Base-by-base conservation (phyloP, 2,329 filamentous ascomycete species). In the Nemania serpens region DNA sequence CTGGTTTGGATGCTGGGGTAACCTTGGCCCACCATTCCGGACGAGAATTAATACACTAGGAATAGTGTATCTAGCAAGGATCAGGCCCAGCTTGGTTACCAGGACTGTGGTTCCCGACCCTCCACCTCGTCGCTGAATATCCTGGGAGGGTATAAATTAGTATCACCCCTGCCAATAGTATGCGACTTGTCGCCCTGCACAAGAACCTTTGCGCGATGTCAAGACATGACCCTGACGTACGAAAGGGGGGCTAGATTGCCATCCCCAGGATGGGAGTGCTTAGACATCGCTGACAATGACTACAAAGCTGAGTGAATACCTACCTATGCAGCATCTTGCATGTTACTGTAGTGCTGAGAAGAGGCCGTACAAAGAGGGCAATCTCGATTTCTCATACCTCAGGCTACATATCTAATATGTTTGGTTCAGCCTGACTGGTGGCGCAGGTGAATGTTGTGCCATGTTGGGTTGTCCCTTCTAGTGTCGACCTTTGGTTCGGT, bases 61-160 rank as follows among this genome's bases (percentile, higher is more conserved):
- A 29, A 34, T 46, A 25, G 42, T 55, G 43, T 13, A n/a, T 39
- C n/a, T 22, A 36, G 18, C 53, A 57, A 54, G 58, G 52, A 33
- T 57, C 18, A 36, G 41, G n/a, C 18, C 39, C 48, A 58, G 48
- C 53, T 58, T 55, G 57, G 62, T 62, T 65, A 62, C 62, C 62
- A 65, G 59, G 59, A 65, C 49, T 60, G 45, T 63, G 62, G 62
- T 65, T 63, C 62, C 59, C 46, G 59, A 63, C 62, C 62, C 62
- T 65, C 59, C 60, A 56, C 46, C 29, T 62, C 52, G 52, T 43
- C 46, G 61, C 53, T 48, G 61, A 52, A 55, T 60, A 57, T 56
- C 45, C 57, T 58, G 61, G 56, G 57, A 57, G 37, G 18, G 39
- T 22, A 57, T 43, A 33, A 53, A 42, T 45, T 53, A 37, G 45